Evolutionary conservation across 306 rosid species (phyloP).

Genomic region (Vigna reflexopilosa): DNA sequence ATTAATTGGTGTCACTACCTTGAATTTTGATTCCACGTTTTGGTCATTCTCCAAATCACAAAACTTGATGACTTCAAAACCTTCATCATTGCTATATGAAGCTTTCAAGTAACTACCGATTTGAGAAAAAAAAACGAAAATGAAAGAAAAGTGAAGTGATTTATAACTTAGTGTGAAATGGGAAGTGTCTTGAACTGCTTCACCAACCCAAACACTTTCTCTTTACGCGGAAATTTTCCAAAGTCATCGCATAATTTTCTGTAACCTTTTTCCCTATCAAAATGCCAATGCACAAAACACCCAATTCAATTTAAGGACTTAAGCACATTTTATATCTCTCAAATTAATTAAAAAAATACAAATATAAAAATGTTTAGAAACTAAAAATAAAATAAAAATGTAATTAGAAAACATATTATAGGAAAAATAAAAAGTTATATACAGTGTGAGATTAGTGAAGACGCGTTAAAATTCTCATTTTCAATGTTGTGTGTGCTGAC

Average conservation of each 20-base stretch:
- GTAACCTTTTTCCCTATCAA: neutral
- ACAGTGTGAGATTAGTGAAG: neutral
- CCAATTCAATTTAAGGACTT: neutral
- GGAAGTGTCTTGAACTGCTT: slow-evolving; percentile 26
- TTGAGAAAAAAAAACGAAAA: neutral
- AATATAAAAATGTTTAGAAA: too few relatives aligned
- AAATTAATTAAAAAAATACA: too few relatives aligned
- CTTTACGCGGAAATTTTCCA: slow-evolving; percentile 38
- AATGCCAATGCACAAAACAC: neutral
- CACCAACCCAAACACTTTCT: slow-evolving; percentile 29
- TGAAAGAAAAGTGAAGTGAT: neutral
- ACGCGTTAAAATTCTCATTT: neutral
- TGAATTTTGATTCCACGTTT: slow-evolving; percentile 30
- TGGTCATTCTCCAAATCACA: slow-evolving; percentile 40
- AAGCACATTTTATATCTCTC: too few relatives aligned
- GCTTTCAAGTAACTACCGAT: slow-evolving; percentile 36
- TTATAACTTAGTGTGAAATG: slow-evolving; percentile 34
- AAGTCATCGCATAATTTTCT: neutral
- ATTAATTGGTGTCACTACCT: slow-evolving; percentile 14
- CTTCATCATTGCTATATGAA: slow-evolving; percentile 42
- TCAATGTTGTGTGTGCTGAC: neutral
- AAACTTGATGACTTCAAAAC: slow-evolving; percentile 37
- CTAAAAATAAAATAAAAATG: too few relatives aligned
- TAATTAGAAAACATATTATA: neutral
- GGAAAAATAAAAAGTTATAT: neutral